Percentiles rank a stretch among this genome's conserved stretches.
Conservation (phyloP, 2,329 filamentous ascomycete genomes). For the Neopestalotiopsis clavispora region DNA sequence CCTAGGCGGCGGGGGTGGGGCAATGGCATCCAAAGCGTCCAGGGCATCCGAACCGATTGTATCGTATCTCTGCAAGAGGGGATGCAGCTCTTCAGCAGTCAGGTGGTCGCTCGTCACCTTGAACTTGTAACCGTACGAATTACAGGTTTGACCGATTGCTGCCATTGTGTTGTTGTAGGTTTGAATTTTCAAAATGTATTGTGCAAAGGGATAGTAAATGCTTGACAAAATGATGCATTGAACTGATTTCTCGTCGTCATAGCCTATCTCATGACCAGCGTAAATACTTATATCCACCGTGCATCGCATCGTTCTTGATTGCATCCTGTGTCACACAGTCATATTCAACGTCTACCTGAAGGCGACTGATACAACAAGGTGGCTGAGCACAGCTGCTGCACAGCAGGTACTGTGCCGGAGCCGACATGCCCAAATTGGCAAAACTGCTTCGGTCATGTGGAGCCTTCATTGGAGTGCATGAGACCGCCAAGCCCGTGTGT, state of each 20-base stretch:
- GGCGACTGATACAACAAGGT: background rate
- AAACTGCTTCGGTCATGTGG: background rate
- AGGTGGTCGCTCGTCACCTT: background rate
- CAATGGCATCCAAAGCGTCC: background rate
- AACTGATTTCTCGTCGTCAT: background rate
- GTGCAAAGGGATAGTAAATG: background rate
- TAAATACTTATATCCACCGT: background rate
- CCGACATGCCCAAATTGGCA: background rate
- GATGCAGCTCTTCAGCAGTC: background rate
- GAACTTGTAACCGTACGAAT: background rate
- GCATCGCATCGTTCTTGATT: background rate
- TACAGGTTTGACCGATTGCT: background rate
- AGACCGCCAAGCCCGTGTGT: background rate
- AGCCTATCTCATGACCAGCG: background rate
- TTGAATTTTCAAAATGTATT: background rate
- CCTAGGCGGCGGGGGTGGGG: background rate
- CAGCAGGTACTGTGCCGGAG: background rate
- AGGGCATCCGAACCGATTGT: background rate
- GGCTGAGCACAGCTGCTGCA: background rate
- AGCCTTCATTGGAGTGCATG: background rate
- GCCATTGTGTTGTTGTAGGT: background rate
- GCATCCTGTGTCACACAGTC: background rate
- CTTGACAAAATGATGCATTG: background rate
- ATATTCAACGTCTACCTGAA: background rate
- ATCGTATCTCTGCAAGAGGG: background rate